Evolutionary conservation across 2,329 filamentous ascomycete genomes (phyloP).

Genomic region (Microdochium trichocladiopsis): DNA sequence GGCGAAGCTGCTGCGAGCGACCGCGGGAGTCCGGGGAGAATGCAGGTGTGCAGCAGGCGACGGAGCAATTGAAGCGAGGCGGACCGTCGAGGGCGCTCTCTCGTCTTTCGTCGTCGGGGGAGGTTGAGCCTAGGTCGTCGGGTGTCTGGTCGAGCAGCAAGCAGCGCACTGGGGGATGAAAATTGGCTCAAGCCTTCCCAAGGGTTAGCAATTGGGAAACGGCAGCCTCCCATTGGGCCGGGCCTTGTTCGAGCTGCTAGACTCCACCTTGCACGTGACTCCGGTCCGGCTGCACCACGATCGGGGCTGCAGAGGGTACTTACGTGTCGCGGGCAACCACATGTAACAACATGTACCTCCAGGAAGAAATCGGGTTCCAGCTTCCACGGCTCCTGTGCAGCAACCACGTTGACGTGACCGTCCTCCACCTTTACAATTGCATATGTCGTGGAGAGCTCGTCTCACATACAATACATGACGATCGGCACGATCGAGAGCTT

Average conservation of each 20-base stretch:
- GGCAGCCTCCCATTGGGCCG: background rate
- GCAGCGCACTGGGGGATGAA: background rate
- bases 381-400: background rate
- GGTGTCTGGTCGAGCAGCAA: background rate
- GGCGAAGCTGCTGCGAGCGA: constrained; percentile 31
- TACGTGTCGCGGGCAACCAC: background rate
- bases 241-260: background rate
- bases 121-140: background rate
- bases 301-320: background rate
- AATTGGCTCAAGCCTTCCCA: background rate
- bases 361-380: background rate
- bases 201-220: constrained; percentile 1
- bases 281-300: background rate
- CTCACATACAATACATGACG: too few species aligned
- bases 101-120: background rate
- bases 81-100: background rate
- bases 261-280: background rate
- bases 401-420: too few species aligned
- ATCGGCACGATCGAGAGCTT: too few species aligned
- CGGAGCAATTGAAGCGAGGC: background rate
- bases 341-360: background rate
- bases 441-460: too few species aligned
- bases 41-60: background rate
- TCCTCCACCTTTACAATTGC: too few species aligned
- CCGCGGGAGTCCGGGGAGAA: constrained; percentile 10